phyloP scores from a whole-genome alignment of 805 yeast species.

The Wickerhamiella allomyrinae region DNA sequence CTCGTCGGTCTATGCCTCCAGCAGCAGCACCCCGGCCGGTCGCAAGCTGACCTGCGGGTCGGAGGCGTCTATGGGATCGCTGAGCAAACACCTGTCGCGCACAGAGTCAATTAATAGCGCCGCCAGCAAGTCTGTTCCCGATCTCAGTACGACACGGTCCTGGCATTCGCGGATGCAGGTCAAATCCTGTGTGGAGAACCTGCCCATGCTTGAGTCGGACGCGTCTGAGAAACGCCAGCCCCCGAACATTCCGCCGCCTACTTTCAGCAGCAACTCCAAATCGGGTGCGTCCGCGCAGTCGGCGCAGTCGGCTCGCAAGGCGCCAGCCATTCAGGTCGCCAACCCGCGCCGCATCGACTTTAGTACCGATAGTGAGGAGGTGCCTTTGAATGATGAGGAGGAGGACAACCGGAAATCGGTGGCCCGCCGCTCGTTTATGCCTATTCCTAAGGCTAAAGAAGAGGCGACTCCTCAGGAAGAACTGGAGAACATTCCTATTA shows the following conservation, averaged over 20 bases:
- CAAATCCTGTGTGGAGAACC: constrained; percentile 1
- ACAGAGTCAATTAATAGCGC: background rate
- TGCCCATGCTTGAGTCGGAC: background rate
- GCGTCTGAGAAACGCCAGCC: constrained; percentile 1
- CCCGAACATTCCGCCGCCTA: constrained; percentile 6
- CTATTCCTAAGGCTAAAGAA: too few species aligned
- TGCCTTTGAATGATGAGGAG: too few species aligned
- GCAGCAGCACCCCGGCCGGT: background rate
- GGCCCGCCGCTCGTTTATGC: too few species aligned
- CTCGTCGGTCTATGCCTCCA: background rate
- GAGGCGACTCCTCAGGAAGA: background rate
- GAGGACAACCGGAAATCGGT: too few species aligned
- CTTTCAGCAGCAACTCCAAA: background rate
- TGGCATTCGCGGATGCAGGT: background rate
- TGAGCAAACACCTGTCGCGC: background rate
- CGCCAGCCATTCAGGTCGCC: background rate
- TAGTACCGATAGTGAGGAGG: background rate
- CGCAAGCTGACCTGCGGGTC: background rate
- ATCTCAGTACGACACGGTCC: background rate
- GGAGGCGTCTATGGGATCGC: background rate
- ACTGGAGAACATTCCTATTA: background rate
- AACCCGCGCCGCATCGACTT: background rate
- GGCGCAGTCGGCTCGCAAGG: background rate
- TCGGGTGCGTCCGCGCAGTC: background rate
- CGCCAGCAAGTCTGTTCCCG: constrained; percentile 1